Conservation (phyloP, 352 stramenopile genomes). For the Globisporangium alternatum region DNA sequence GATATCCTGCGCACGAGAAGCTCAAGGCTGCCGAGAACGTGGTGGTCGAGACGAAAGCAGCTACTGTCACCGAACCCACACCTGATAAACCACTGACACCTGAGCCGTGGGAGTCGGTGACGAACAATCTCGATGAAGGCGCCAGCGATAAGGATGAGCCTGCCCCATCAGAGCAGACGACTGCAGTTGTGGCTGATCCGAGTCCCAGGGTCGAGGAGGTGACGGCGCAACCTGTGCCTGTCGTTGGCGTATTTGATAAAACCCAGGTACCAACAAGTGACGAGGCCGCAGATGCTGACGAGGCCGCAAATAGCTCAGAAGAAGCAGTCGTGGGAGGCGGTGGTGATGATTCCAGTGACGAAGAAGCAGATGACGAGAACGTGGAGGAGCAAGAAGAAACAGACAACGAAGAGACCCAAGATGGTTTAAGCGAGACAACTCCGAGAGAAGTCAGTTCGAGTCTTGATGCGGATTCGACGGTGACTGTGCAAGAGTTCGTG, state of each 20-base stretch:
- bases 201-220: conserved; percentile 20
- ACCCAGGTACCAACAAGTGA: not conserved
- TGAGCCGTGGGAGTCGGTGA: not conserved
- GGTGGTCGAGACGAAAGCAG: not conserved
- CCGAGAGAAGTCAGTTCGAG: not conserved
- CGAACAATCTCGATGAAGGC: not conserved
- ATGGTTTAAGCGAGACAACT: not conserved
- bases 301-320: not conserved
- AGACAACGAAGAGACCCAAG: conserved; percentile 5
- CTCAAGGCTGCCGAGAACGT: not conserved
- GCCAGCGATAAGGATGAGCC: not conserved
- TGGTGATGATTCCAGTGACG: not conserved
- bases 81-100: not conserved
- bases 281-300: not conserved
- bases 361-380: conserved; percentile 11
- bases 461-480: not conserved
- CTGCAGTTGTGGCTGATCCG: not conserved
- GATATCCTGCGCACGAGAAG: not conserved
- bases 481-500: not conserved
- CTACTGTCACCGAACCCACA: not conserved
- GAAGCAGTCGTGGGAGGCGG: not conserved
- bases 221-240: conserved; percentile 2
- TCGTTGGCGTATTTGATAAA: conserved; percentile 6
- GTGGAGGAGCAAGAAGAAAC: conserved; percentile 7
- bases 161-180: not conserved